These are phyloP conservation scores for Hymenotorrendiella dingleyae DNA, from an alignment of 2,329 filamentous ascomycete species.

Conservation along the genomic window DNA sequence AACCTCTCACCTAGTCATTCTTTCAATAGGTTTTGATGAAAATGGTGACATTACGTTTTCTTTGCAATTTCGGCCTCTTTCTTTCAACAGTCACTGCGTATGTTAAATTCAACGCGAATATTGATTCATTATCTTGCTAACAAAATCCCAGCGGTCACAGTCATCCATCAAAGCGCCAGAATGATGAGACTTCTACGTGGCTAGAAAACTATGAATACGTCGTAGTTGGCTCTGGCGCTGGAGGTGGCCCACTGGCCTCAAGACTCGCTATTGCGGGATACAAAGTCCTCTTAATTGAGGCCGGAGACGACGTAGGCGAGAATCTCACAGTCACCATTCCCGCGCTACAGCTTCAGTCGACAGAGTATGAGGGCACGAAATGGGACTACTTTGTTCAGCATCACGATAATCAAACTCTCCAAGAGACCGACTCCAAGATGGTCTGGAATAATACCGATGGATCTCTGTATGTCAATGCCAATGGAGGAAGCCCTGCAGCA, in stretches of 20 bases:
- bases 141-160: too few species aligned
- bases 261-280: constrained; percentile 45
- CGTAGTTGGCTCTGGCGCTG: constrained; percentile 46
- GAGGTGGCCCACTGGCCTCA: constrained; percentile 44
- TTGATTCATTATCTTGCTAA: too few species aligned
- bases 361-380: constrained; percentile 40
- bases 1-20: too few species aligned
- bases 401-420: not conserved
- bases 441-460: not conserved
- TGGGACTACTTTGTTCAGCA: constrained; percentile 42
- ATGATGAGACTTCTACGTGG: not conserved
- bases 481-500: constrained; percentile 16
- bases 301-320: constrained; percentile 44
- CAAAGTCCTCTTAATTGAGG: constrained; percentile 48
- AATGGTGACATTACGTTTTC: too few species aligned
- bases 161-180: too few species aligned
- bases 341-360: constrained; percentile 39
- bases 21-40: too few species aligned
- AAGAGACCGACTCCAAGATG: not conserved
- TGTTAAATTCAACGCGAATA: too few species aligned
- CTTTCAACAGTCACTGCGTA: too few species aligned
- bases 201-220: constrained; percentile 9
- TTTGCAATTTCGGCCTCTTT: too few species aligned
- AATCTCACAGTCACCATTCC: constrained; percentile 41
- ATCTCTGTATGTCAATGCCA: too few species aligned